A percentile compares a stretch with the other conserved stretches of the same genome.
phyloP scores from a whole-genome alignment of 306 rosid species.

The Lithocarpus polystachyus region DNA sequence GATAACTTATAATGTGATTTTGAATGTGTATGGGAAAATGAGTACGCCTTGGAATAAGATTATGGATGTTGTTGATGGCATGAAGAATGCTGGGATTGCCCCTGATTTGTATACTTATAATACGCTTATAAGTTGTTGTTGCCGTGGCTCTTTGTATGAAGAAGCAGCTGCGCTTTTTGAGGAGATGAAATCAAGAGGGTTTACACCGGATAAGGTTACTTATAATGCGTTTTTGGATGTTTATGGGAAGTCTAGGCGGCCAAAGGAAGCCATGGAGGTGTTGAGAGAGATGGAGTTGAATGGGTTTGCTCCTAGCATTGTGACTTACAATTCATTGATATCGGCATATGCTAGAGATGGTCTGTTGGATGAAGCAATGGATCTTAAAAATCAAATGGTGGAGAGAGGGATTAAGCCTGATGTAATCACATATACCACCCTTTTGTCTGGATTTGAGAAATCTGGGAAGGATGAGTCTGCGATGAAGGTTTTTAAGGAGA shows the following conservation, averaged over 20 bases:
- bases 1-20: conserved; percentile 68
- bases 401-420: conserved; percentile 79
- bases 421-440: conserved; percentile 85
- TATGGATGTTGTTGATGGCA: conserved; percentile 41
- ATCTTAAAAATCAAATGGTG: conserved; percentile 60
- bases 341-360: conserved; percentile 83
- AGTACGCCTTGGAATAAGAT: conserved; percentile 85
- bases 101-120: conserved; percentile 88
- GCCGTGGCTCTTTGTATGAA: conserved; percentile 65
- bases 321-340: conserved; percentile 79
- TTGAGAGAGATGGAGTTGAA: conserved; percentile 71
- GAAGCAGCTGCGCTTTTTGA: conserved; percentile 66
- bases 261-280: conserved; percentile 74
- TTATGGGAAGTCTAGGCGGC: conserved; percentile 83
- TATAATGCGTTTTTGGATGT: conserved; percentile 84
- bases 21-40: conserved; percentile 90
- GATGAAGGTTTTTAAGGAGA: conserved; percentile 56
- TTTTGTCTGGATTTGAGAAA: conserved; percentile 75
- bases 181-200: conserved; percentile 58
- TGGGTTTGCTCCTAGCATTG: conserved; percentile 57
- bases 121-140: conserved; percentile 71
- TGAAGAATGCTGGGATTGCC: conserved; percentile 55
- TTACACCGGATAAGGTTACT: conserved; percentile 72
- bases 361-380: conserved; percentile 65
- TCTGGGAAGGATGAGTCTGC: conserved; percentile 83